Evolutionary conservation across 495 filamentous ascomycete species (phyloP).

Genomic region (Bacidia rubella): DNA sequence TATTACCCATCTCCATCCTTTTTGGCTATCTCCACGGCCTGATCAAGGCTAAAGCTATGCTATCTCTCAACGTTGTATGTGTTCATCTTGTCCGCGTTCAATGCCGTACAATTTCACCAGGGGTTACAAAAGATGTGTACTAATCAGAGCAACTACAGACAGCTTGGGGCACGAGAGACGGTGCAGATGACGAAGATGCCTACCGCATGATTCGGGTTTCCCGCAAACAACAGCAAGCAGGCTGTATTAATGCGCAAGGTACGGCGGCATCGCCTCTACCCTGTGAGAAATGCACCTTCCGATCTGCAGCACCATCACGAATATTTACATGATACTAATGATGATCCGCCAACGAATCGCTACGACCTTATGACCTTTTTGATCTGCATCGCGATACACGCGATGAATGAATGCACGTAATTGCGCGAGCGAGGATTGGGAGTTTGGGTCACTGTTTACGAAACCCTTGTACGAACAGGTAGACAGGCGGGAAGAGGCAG

Average conservation of each 20-base stretch:
- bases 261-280: not conserved
- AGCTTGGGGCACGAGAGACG: conserved; percentile 45
- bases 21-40: conserved; percentile 69
- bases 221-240: conserved; percentile 15
- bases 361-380: not conserved
- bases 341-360: not conserved
- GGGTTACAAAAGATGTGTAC: conserved; percentile 1
- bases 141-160: conserved; percentile 28
- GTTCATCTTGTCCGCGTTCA: too few species aligned
- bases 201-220: conserved; percentile 35
- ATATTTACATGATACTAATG: not conserved
- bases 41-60: conserved; percentile 62
- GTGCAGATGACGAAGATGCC: conserved; percentile 42
- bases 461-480: not conserved
- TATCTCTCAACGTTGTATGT: conserved; percentile 58
- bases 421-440: not conserved
- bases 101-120: not conserved
- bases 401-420: not conserved
- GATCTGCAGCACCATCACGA: not conserved
- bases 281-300: not conserved
- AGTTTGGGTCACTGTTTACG: not conserved
- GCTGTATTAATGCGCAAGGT: not conserved
- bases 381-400: not conserved
- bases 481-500: too few species aligned
- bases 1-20: conserved; percentile 57